Evolutionary conservation across 1,284 basidiomycete species (phyloP), one percentile per base, ranked within the genome.

Genomic region (Apiotrichum gracile): DNA sequence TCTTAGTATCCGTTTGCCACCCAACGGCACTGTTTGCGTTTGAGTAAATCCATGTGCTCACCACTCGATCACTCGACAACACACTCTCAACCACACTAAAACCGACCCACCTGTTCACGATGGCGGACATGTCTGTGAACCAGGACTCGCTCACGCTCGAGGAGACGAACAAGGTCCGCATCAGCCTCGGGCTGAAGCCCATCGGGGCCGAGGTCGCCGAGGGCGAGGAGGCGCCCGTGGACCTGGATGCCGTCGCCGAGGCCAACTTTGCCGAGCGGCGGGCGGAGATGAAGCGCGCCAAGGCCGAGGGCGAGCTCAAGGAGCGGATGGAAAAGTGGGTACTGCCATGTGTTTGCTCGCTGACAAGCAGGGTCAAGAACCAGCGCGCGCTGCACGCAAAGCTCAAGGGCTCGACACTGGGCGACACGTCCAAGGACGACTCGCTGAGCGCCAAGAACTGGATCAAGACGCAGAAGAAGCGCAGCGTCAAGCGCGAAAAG

Each of bases 111-210:
- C n/a, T n/a, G n/a, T n/a, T n/a, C 40, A 55, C 19, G 12, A 60
- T 60, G 58, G 52, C 57, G 43, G 86, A 91, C 43, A 33, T 46
- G 52, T 56, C 58, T n/a, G 42, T 48, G 21, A 52, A 75, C 50
- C 53, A 63, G 49, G 68, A 70, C 50, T 60, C 66, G 86, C 87
- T 70, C 86, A 96, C 71, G 86, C 83, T 98, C 70, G 93, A 97
- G 72, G 96, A 98, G 81, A 97, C 93, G 51, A 97, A 97, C 81
- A 91, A 88, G 77, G 90, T 97, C 71, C 91, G 96, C 78, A 83
- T 96, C 60, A 87, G 85, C 9, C 82, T 97, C 41, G 96, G 96
- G 64, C 85, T 99, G 60, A 91, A 92, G 73, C 94, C 94, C 34
- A 83, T 98, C 52, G 86, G 85, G 5, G 90, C 88, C 61, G 83